Conservation (phyloP, 306 rosid species). For the Urtica urens region DNA sequence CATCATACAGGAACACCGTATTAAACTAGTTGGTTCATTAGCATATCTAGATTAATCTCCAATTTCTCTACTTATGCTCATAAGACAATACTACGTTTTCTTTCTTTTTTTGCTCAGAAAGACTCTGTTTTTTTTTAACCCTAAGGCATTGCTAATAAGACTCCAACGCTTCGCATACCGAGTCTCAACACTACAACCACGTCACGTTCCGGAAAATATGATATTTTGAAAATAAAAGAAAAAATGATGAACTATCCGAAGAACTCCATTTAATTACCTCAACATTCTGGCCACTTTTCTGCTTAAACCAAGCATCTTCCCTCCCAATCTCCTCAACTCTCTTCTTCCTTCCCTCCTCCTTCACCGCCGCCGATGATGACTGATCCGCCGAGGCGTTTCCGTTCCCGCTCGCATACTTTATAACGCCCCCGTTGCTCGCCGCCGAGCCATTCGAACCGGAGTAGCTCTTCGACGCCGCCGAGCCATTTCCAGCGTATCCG, state of each 20-base stretch:
- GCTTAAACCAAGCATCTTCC: conserved; percentile 93
- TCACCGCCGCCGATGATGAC: conserved; percentile 5
- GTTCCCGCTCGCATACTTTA: conserved; percentile 58
- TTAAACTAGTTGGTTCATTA: not conserved
- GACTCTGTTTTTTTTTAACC: too few species aligned
- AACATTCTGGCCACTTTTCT: conserved; percentile 19
- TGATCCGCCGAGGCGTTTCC: conserved; percentile 26
- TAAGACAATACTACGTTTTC: too few species aligned
- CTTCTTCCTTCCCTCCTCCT: conserved; percentile 79
- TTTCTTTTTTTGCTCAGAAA: too few species aligned
- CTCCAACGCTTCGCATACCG: too few species aligned
- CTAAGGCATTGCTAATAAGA: too few species aligned
- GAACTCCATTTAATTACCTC: conserved; percentile 55
- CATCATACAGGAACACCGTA: not conserved
- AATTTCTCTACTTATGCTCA: too few species aligned
- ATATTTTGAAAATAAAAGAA: not conserved
- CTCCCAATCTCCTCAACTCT: conserved; percentile 90
- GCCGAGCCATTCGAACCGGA: conserved; percentile 20
- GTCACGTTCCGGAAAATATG: not conserved
- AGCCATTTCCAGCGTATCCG: conserved; percentile 25
- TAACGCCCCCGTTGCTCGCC: conserved; percentile 40
- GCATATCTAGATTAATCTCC: too few species aligned
- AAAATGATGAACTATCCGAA: conserved; percentile 13
- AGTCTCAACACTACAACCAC: too few species aligned
- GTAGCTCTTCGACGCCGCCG: conserved; percentile 23